These are phyloP conservation scores for Trichaptum fuscoviolaceum DNA, from an alignment of 768 basidiomycete genomes.

Conservation along the genomic window DNA sequence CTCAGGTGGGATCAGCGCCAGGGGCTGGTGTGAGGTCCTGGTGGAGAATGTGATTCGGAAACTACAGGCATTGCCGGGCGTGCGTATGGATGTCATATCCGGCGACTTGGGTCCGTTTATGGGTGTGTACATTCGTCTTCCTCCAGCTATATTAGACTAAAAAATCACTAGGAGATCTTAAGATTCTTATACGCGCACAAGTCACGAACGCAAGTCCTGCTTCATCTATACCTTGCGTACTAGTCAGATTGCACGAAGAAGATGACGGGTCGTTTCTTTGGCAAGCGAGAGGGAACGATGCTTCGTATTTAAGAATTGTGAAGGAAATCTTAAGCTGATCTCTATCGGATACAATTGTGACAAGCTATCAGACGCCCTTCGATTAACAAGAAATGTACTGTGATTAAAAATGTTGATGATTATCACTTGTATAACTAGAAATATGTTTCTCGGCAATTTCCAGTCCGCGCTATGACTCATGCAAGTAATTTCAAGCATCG, in stretches of 20 bases:
- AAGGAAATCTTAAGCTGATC: neutral
- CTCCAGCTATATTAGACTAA: slow-evolving; percentile 10
- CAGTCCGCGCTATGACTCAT: no score
- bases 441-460: no score
- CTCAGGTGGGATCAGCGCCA: slow-evolving; percentile 20
- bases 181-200: slow-evolving; percentile 39
- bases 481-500: no score
- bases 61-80: slow-evolving; percentile 42
- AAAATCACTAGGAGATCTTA: slow-evolving; percentile 51
- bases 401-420: no score
- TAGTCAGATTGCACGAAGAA: neutral
- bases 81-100: slow-evolving; percentile 44
- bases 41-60: slow-evolving; percentile 49
- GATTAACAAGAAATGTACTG: no score
- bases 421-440: no score
- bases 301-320: neutral
- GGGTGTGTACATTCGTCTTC: slow-evolving; percentile 35
- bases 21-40: slow-evolving; percentile 67
- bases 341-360: no score
- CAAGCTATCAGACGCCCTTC: no score
- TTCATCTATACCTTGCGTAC: neutral
- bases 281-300: neutral
- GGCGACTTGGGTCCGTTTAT: slow-evolving; percentile 53
- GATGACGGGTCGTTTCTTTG: neutral
- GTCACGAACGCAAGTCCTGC: neutral